These are phyloP conservation scores for Metrosideros polymorpha DNA, from an alignment of 441 rosid genomes.

Conservation along the genomic window DNA sequence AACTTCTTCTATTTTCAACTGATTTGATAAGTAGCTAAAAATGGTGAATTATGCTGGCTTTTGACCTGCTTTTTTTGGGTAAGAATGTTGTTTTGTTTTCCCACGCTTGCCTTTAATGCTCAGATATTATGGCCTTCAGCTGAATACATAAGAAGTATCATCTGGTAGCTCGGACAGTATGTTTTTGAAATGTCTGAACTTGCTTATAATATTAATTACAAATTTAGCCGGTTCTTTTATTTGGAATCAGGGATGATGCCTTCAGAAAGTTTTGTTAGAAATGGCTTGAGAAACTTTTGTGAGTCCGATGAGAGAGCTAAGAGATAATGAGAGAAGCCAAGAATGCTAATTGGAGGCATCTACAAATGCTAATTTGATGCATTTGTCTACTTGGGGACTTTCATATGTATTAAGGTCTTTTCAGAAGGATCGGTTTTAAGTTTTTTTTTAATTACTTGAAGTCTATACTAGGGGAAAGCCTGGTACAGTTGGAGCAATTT, in stretches of 20 bases:
- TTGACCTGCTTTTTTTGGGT: background rate
- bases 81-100: background rate
- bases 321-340: background rate
- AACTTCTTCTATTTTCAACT: background rate
- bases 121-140: background rate
- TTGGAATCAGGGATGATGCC: background rate
- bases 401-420: background rate
- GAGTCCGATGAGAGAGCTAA: background rate
- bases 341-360: background rate
- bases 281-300: background rate
- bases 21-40: background rate
- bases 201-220: background rate
- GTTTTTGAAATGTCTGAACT: background rate
- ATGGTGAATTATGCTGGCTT: background rate
- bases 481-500: background rate
- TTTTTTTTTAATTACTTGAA: background rate
- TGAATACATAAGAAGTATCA: background rate
- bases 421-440: background rate
- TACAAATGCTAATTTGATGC: background rate
- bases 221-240: background rate
- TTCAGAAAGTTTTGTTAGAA: background rate
- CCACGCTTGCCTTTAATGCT: background rate
- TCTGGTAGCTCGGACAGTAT: background rate
- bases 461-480: background rate
- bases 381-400: background rate